Percentiles rank a stretch among this genome's conserved stretches.
Conservation (phyloP, 1,284 basidiomycete genomes). For the Pseudozyma tsukubaensis region DNA sequence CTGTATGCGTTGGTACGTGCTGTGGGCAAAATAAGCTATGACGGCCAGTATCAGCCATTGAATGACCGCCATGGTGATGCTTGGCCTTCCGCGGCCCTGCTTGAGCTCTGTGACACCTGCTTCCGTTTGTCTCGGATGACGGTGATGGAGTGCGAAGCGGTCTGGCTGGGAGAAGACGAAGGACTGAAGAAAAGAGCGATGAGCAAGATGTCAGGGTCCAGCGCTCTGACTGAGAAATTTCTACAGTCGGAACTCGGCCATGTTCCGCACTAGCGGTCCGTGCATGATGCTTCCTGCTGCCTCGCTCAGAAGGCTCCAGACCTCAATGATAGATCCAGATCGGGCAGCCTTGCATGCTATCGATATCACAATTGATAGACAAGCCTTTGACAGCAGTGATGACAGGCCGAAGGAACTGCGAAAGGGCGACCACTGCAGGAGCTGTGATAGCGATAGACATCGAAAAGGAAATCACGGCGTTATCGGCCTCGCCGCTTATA, state of each 20-base stretch:
- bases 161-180: not conserved
- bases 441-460: too few relatives aligned
- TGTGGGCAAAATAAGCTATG: constrained; percentile 24
- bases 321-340: too few relatives aligned
- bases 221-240: not conserved
- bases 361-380: too few relatives aligned
- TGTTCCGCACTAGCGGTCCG: not conserved
- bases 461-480: too few relatives aligned
- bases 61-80: constrained; percentile 27
- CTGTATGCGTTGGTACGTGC: constrained; percentile 23
- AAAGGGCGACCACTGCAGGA: too few relatives aligned
- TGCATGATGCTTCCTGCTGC: not conserved
- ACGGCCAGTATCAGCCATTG: constrained; percentile 27
- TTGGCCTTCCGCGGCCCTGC: not conserved
- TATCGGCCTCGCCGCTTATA: too few relatives aligned
- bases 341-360: too few relatives aligned
- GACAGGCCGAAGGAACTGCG: too few relatives aligned
- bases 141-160: not conserved
- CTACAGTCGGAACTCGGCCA: not conserved
- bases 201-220: constrained; percentile 4
- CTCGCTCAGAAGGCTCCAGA: too few relatives aligned
- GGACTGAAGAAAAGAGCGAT: constrained; percentile 1
- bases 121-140: not conserved
- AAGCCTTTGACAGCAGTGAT: too few relatives aligned
- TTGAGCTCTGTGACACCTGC: too few relatives aligned